phyloP scores from a whole-genome alignment of 352 stramenopile genomes.

The Globisporangium nagaii region DNA sequence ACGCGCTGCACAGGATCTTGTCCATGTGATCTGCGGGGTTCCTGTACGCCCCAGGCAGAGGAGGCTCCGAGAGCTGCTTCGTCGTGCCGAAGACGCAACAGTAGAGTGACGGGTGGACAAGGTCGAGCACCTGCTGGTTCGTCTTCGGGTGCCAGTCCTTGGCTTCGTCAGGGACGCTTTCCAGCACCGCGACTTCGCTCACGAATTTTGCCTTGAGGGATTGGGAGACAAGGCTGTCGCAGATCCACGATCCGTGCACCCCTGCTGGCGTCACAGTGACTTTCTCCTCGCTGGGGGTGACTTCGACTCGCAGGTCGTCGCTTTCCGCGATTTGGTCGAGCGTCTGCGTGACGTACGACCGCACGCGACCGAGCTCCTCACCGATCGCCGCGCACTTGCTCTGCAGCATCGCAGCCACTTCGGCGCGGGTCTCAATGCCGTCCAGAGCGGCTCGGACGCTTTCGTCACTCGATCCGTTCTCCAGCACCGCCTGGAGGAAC shows the following conservation, averaged over 20 bases:
- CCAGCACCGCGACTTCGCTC: slow-evolving; percentile 17
- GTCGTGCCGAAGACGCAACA: slow-evolving; percentile 46
- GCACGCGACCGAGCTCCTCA: not conserved
- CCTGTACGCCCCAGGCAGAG: not conserved
- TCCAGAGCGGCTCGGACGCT: not conserved
- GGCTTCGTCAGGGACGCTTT: slow-evolving; percentile 28
- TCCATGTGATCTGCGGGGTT: slow-evolving; percentile 25
- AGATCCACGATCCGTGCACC: slow-evolving; percentile 19
- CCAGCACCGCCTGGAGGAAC: not conserved
- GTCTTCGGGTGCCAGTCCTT: slow-evolving; percentile 59
- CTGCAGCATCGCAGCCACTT: not conserved
- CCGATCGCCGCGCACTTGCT: not conserved
- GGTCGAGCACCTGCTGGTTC: slow-evolving; percentile 40
- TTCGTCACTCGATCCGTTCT: not conserved
- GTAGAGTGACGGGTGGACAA: slow-evolving; percentile 60
- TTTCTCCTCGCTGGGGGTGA: not conserved
- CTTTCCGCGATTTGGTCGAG: not conserved
- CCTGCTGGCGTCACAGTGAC: not conserved
- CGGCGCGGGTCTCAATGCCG: not conserved
- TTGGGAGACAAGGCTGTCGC: slow-evolving; percentile 19
- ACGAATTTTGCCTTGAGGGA: slow-evolving; percentile 24
- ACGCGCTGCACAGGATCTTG: slow-evolving; percentile 16
- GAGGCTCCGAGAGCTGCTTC: not conserved
- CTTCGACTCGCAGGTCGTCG: not conserved
- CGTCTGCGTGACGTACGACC: not conserved